Evolutionary conservation across 2,329 filamentous ascomycete species (phyloP).

Genomic region (Fusarium proliferatum): DNA sequence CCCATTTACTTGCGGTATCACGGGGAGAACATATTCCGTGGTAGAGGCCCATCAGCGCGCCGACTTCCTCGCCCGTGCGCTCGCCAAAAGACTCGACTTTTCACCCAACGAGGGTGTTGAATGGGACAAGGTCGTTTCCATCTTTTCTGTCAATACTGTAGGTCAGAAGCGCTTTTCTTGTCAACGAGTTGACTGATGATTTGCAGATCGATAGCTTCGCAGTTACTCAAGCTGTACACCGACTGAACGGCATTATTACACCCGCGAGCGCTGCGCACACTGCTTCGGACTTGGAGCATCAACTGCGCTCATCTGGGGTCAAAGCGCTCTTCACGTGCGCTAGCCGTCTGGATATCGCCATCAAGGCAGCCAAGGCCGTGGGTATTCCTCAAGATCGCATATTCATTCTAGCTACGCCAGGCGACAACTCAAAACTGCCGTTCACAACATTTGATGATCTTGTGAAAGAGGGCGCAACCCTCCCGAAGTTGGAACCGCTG

Average conservation of each 20-base stretch:
- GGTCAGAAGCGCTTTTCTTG: no score
- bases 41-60: fast-evolving
- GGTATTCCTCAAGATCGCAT: not conserved
- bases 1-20: not conserved
- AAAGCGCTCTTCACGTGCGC: not conserved
- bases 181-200: fast-evolving
- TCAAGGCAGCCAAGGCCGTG: not conserved
- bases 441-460: not conserved
- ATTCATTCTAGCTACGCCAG: not conserved
- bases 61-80: slow-evolving; percentile 73
- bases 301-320: not conserved
- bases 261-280: not conserved
- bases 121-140: slow-evolving; percentile 81
- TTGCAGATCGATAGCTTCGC: not conserved
- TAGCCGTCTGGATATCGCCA: fast-evolving
- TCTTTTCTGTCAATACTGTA: slow-evolving; percentile 79
- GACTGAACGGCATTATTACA: not conserved
- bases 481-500: fast-evolving
- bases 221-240: not conserved
- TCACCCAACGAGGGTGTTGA: slow-evolving; percentile 75
- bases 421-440: fast-evolving
- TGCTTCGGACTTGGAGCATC: not conserved
- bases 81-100: slow-evolving; percentile 77
- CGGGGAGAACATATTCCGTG: not conserved
- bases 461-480: not conserved